Percentiles rank a stretch among this genome's conserved stretches.
Evolutionary conservation across 768 basidiomycete genomes (phyloP).

Genomic region (Lentinula detonsa): DNA sequence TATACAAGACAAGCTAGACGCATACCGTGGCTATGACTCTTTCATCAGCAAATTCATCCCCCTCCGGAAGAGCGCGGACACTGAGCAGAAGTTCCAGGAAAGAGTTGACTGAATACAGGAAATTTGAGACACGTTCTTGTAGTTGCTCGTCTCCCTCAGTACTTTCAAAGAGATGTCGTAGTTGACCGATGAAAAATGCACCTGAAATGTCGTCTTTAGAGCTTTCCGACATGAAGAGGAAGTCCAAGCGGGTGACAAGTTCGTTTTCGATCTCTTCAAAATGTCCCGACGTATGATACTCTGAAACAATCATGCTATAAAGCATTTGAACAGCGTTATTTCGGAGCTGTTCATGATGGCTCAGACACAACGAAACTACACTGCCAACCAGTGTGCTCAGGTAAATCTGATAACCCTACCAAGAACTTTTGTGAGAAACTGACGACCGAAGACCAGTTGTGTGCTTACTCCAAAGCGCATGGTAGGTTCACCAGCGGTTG

Average conservation of each 20-base stretch:
- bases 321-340: constrained; percentile 89
- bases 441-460: neutral
- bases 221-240: constrained; percentile 88
- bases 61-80: constrained; percentile 84
- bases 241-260: constrained; percentile 85
- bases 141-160: constrained; percentile 77
- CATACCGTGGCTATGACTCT: constrained; percentile 83
- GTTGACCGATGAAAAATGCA: constrained; percentile 87
- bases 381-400: constrained; percentile 82
- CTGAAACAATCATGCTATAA: constrained; percentile 92
- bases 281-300: constrained; percentile 78
- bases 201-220: constrained; percentile 89
- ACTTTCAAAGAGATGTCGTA: constrained; percentile 84
- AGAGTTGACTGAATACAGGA: constrained; percentile 85
- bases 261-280: constrained; percentile 91
- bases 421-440: constrained; percentile 10
- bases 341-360: constrained; percentile 89
- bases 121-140: constrained; percentile 68
- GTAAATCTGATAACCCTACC: constrained; percentile 77
- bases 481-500: constrained; percentile 44
- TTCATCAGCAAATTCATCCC: constrained; percentile 93
- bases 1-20: constrained; percentile 1
- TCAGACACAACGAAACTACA: constrained; percentile 88
- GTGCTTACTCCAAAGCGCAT: constrained; percentile 63
- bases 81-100: constrained; percentile 90